Percentiles rank a stretch among this genome's conserved stretches.
Conservation (phyloP, 768 basidiomycete species). For the Phylloporus sp. region DNA sequence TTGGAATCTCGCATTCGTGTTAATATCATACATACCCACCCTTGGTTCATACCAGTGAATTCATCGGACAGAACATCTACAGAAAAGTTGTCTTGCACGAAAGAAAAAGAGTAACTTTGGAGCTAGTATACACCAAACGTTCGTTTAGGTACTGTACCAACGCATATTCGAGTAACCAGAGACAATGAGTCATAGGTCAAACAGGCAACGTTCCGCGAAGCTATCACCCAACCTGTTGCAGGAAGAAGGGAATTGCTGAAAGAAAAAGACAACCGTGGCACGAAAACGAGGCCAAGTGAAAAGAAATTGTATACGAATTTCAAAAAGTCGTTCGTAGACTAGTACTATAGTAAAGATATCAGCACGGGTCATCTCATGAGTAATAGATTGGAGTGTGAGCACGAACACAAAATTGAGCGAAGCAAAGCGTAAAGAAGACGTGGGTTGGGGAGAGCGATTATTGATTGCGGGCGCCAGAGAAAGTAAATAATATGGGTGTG, state of each 20-base stretch:
- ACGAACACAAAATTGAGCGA: slow-evolving; percentile 16
- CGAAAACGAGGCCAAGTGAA: slow-evolving; percentile 1
- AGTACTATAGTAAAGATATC: slow-evolving; percentile 34
- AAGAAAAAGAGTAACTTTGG: neutral
- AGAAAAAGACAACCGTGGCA: slow-evolving; percentile 6
- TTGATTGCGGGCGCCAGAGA: slow-evolving; percentile 22
- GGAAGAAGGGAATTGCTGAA: neutral
- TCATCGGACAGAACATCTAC: neutral
- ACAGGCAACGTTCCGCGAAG: neutral
- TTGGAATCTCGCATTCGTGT: neutral
- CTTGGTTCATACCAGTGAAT: neutral
- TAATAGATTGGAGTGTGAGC: slow-evolving; percentile 26
- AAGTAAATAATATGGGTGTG: slow-evolving; percentile 29
- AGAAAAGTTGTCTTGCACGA: slow-evolving; percentile 8
- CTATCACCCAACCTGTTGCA: slow-evolving; percentile 1
- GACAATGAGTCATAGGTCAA: slow-evolving; percentile 10
- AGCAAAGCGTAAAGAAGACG: slow-evolving; percentile 12
- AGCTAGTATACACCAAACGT: slow-evolving; percentile 26
- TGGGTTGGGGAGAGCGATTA: slow-evolving; percentile 28
- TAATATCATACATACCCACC: neutral
- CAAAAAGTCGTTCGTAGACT: slow-evolving; percentile 21
- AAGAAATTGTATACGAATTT: slow-evolving; percentile 18
- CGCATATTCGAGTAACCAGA: slow-evolving; percentile 13
- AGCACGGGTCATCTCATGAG: slow-evolving; percentile 25
- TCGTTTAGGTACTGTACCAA: slow-evolving; percentile 16